Percentiles rank a stretch among this genome's conserved stretches.
phyloP scores from a whole-genome alignment of 2,329 filamentous ascomycete genomes.

The Ceratocystis harringtonii region DNA sequence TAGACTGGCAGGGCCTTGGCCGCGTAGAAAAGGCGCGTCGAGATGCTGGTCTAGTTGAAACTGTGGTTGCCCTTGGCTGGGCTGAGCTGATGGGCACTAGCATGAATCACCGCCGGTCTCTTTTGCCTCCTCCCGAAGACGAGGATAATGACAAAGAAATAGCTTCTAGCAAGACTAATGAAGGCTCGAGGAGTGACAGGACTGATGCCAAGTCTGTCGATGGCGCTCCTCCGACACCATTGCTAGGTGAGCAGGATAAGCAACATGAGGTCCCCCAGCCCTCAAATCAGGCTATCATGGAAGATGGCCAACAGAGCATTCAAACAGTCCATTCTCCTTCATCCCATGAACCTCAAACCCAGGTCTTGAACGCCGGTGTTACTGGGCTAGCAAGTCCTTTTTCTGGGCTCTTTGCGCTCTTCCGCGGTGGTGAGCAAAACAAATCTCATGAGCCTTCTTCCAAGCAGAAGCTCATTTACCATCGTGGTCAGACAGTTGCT shows the following conservation, averaged over 20 bases:
- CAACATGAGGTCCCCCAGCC: conserved; percentile 55
- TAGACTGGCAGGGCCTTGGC: conserved; percentile 90
- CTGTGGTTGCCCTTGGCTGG: conserved; percentile 87
- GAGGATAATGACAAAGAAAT: conserved; percentile 21
- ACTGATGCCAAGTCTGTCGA: conserved; percentile 23
- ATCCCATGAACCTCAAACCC: conserved; percentile 19
- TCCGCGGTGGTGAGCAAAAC: conserved; percentile 42
- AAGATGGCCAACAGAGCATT: conserved; percentile 49
- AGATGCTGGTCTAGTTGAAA: conserved; percentile 84
- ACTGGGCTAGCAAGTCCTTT: conserved; percentile 32
- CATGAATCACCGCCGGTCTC: conserved; percentile 32
- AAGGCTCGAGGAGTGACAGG: not conserved
- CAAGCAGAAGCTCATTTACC: conserved; percentile 57
- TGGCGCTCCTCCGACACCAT: conserved; percentile 24
- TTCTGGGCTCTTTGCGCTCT: conserved; percentile 55
- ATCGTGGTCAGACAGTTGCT: conserved; percentile 61
- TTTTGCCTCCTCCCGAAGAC: conserved; percentile 29
- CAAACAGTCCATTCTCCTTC: conserved; percentile 25
- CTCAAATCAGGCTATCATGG: conserved; percentile 45
- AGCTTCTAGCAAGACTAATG: not conserved
- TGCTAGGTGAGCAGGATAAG: conserved; percentile 24
- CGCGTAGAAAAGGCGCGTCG: conserved; percentile 87
- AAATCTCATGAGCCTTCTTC: conserved; percentile 37
- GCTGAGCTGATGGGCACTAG: conserved; percentile 73
- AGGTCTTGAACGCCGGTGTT: conserved; percentile 20